Base-by-base conservation (phyloP, 306 rosid species). In the Heteromeles arbutifolia region DNA sequence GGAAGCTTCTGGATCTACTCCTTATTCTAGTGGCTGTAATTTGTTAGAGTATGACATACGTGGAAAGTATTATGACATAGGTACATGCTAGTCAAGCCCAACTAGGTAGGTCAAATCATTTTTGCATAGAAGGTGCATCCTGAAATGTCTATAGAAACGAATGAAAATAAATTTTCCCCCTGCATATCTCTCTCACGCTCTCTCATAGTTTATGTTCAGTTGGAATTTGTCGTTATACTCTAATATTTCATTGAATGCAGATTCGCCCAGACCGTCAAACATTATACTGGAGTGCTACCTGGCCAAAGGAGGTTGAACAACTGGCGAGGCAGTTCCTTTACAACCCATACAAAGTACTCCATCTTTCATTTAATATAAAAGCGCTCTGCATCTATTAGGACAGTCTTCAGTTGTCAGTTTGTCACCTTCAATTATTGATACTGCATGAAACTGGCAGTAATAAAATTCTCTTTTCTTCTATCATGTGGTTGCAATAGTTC, bases 281-380 rank as follows among this genome's bases (percentile, higher is more conserved):
- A 67, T 81, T 90, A 74, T 95, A 92, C 80, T 90, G 99, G 99
- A 95, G 99, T 86, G 97, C 99, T 79, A 95, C 98, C 48, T 95
- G 99, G 99, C 99, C 99, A 14, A 95, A 90, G 88, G 99, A 95
- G 87, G 99, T 92, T 67, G 99, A 95, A 83, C 93, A 90, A 73
- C 76, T 92, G 78, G 86, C 99, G 5, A 88, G 91, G 73, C 79
- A 89, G 91, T 95, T 89, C 81, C 99, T 95, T 45, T 92, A 95
- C 79, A 92, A 95, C 73, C 92, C 97, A 29, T 95, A 95, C 84
- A 95, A 95, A 86, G 99, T 92, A 61, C 50, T 54, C 52, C 9
- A 71, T 66, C 41, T 74, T 67, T 67, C 56, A 43, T 15, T 21
- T 7, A 34, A 21, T 18, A 70, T 41, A 29, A 18, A 28, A 73